Conservation (phyloP, 1,284 basidiomycete species). For the Cutaneotrichosporon sp. region DNA sequence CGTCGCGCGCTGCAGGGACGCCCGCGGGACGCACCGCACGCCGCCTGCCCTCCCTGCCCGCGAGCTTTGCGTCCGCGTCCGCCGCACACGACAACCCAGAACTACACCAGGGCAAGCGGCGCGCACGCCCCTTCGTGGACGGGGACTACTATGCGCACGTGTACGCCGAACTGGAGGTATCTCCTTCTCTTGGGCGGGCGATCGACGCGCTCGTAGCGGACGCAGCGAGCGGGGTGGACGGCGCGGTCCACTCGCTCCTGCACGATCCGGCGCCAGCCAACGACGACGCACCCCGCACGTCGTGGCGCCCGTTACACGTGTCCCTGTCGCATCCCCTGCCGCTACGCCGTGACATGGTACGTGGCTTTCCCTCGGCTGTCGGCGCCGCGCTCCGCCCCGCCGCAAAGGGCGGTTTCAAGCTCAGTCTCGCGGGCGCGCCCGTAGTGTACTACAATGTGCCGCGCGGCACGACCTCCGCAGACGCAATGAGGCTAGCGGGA, state of each 20-base stretch:
- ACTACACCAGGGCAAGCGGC: slow-evolving; percentile 39
- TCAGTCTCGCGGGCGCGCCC: slow-evolving; percentile 25
- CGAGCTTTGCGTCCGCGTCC: not conserved
- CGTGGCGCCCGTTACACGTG: slow-evolving; percentile 30
- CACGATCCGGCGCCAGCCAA: not conserved
- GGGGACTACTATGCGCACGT: slow-evolving; percentile 47
- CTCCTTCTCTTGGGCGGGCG: slow-evolving; percentile 10
- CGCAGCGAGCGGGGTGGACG: slow-evolving; percentile 1
- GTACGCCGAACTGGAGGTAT: slow-evolving; percentile 33
- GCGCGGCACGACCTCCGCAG: not conserved
- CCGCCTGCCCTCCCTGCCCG: slow-evolving; percentile 10
- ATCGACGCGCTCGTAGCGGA: slow-evolving; percentile 11
- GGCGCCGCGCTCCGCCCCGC: not conserved
- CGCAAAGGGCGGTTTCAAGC: slow-evolving; percentile 6
- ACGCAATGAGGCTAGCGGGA: not conserved
- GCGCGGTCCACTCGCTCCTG: slow-evolving; percentile 22
- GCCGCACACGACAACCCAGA: slow-evolving; percentile 31
- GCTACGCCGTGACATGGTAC: slow-evolving; percentile 22
- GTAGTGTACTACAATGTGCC: slow-evolving; percentile 32
- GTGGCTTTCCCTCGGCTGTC: not conserved
- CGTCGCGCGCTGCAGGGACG: no score
- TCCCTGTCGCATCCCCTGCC: slow-evolving; percentile 46
- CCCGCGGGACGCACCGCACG: not conserved
- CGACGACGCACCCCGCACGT: not conserved
- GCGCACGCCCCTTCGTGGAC: slow-evolving; percentile 42